Evolutionary conservation across 2,329 filamentous ascomycete genomes (phyloP), one percentile per base, ranked within the genome.

Genomic region (Blastomyces parvus): DNA sequence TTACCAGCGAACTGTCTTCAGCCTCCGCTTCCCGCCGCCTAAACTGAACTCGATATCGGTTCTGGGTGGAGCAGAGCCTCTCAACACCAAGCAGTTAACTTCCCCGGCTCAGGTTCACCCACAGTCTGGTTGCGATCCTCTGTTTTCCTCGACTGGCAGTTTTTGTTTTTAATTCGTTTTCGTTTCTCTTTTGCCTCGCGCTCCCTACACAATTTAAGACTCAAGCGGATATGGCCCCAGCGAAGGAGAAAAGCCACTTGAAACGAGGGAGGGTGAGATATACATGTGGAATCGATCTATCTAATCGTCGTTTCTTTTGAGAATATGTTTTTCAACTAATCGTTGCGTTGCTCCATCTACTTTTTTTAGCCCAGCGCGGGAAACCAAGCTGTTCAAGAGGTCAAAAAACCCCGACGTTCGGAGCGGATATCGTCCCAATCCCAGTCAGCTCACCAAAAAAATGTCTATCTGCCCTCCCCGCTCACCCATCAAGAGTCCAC

Each of bases 381-480:
- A 69, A 84, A 87, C 69, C 79, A 57, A 57, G n/a, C 82, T 46
- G 72, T 71, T 48, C 74, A 77, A 66, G 88, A 91, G 66, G 79
- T 83, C 66, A 97, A 97, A 83, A 96, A 96, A 76, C 86, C 88
- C 64, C 88, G 93, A 66, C 86, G 90, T n/a, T 91, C 90, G 55
- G 82, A 89, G 68, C 86, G 90, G 66, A 79, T 91, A 65, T 86
- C 84, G 42, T 85, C 84, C 38, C 84, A 85, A 68, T 80, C 80
- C 22, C 76, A 73, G 71, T 84, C 84, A 70, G 87, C 86, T 9
- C 85, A 87, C 64, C 73, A 88, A 69, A 80, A 84, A 69, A 84
- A 85, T 70, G 82, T 85, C 62, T 88, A 90, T 66, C 83, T 96
- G 22, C 92, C 91, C 14, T 94, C 91, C 0, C 92, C 91, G 14